Conservation (phyloP, 345 rosid genomes). For the Murraya paniculata region DNA sequence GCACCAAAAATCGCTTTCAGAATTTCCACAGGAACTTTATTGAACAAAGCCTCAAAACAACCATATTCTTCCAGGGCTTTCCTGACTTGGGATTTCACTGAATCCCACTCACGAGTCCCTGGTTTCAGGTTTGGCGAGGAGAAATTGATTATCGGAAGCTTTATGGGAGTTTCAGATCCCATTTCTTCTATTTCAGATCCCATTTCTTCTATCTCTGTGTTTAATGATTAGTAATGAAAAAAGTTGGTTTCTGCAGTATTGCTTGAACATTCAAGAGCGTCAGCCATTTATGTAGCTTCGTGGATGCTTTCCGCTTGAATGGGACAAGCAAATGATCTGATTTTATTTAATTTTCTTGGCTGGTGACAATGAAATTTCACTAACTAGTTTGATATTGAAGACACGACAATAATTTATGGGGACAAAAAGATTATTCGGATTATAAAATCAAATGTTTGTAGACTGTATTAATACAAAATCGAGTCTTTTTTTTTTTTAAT, state of each 20-base stretch:
- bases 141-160: slow-evolving; percentile 48
- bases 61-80: slow-evolving; percentile 57
- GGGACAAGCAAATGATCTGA: neutral
- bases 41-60: slow-evolving; percentile 58
- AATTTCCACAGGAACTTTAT: slow-evolving; percentile 34
- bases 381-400: neutral
- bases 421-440: neutral
- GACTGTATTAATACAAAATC: neutral
- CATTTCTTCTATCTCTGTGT: neutral
- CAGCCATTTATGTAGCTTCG: neutral
- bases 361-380: neutral
- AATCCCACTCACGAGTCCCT: slow-evolving; percentile 43
- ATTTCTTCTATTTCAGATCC: slow-evolving; percentile 14
- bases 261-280: neutral
- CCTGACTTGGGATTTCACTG: slow-evolving; percentile 32
- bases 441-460: neutral
- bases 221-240: neutral
- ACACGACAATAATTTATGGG: neutral
- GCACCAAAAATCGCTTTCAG: slow-evolving; percentile 30
- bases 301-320: neutral
- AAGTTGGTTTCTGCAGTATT: neutral
- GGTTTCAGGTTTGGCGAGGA: slow-evolving; percentile 32
- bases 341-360: neutral
- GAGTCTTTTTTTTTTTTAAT: neutral
- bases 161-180: slow-evolving; percentile 32